Base-by-base conservation (phyloP, 768 basidiomycete species). In the Xerocomellus dryophilus region DNA sequence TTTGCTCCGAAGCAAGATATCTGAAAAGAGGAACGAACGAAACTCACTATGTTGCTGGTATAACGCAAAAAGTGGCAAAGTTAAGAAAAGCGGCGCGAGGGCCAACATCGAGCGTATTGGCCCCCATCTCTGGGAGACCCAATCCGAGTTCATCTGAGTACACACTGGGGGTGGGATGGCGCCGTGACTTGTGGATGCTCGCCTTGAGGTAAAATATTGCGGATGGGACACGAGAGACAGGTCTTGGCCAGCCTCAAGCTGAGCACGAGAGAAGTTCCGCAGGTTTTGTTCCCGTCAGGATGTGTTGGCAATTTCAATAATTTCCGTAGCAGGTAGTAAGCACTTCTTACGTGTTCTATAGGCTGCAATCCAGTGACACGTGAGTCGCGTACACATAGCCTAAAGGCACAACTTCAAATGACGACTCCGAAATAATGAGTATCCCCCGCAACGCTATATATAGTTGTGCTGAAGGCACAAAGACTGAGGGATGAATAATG, bases 101-200 rank as follows among this genome's bases (percentile, higher is more conserved):
- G 68, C 74, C 34, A 86, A 61, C 52, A 85, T 60, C 20, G 86
- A 86, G 58, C 78, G 78, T 56, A 80, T 63, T 29, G 82, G 80
- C 18, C 86, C 84, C 85, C 84, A 86, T 46, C 58, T 64, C 15
- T 43, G 61, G 27, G 53, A 18, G 7, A 39, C 27, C 35, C 40
- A 20, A 5, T 21, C 25, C 3, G 45, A 32, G 38, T 32, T 27
- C 65, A 64, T 65, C 41, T 29, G 36, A 34, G 32, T 14, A 15
- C 32, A 34, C 14, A 6, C 32, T 34, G 14, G 14, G 32, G 32
- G 14, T 34, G 32, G 32, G 32, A 34, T 3, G 32, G 32, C 32
- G 32, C 14, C 5, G 32, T 15, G 32, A 43, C 57, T 41, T 56
- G 44, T n/a, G 29, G 32, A 8, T 25, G 23, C 42, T 27, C 31